phyloP scores from a whole-genome alignment of 352 stramenopile species.

The Globisporangium paroecandrum region DNA sequence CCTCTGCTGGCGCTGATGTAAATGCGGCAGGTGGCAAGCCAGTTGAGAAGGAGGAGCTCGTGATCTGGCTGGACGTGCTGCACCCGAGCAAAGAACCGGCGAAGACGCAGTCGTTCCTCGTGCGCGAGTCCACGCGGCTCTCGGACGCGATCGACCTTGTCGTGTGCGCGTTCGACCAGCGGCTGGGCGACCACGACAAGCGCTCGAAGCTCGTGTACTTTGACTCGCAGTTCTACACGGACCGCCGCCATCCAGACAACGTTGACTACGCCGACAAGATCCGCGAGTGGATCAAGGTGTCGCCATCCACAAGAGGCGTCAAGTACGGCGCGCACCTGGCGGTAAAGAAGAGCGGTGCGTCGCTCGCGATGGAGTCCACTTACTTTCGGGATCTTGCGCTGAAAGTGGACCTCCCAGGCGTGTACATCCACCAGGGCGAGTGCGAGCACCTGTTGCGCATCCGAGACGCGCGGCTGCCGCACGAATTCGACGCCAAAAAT shows the following conservation, averaged over 20 bases:
- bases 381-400: conserved; percentile 53
- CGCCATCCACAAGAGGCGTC: conserved; percentile 21
- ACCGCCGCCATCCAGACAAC: conserved; percentile 32
- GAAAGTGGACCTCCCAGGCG: conserved; percentile 46
- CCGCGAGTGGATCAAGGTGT: conserved; percentile 47
- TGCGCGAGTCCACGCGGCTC: conserved; percentile 54
- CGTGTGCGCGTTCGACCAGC: conserved; percentile 65
- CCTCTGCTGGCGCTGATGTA: not conserved
- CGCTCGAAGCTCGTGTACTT: conserved; percentile 64
- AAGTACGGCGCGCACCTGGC: conserved; percentile 27
- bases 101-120: conserved; percentile 69
- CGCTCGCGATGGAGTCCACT: conserved; percentile 34
- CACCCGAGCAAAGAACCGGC: conserved; percentile 65
- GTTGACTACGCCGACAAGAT: conserved; percentile 60
- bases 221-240: conserved; percentile 52
- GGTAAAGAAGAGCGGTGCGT: not conserved
- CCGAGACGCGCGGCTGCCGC: conserved; percentile 57
- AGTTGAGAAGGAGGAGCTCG: conserved; percentile 31
- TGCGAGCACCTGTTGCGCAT: conserved; percentile 71
- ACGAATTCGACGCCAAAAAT: conserved; percentile 38
- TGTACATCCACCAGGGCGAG: conserved; percentile 78
- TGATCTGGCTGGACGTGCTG: conserved; percentile 72
- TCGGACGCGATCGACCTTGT: conserved; percentile 56
- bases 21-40: not conserved
- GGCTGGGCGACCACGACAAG: conserved; percentile 33